These are phyloP conservation scores for Thelonectria rubi DNA, from an alignment of 2,329 filamentous ascomycete genomes.

Conservation along the genomic window DNA sequence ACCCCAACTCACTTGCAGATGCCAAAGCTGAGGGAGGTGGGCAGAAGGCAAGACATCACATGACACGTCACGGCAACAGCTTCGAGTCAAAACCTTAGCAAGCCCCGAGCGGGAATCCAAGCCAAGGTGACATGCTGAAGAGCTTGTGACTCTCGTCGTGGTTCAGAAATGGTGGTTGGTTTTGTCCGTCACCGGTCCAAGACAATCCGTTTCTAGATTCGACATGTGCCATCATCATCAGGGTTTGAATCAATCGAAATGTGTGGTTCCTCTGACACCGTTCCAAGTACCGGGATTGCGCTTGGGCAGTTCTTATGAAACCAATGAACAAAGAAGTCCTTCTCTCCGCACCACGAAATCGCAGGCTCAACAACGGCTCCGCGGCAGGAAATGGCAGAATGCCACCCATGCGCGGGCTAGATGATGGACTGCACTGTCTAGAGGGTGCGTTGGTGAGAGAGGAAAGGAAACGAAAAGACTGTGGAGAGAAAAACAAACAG, in stretches of 20 bases:
- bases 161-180: background rate
- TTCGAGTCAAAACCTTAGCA: background rate
- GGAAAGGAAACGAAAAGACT: constrained; percentile 46
- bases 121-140: background rate
- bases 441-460: constrained; percentile 72
- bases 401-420: constrained; percentile 64
- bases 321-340: constrained; percentile 53
- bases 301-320: constrained; percentile 67
- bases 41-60: constrained; percentile 8
- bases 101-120: background rate
- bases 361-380: constrained; percentile 70
- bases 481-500: background rate
- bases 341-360: constrained; percentile 69
- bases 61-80: constrained; percentile 13
- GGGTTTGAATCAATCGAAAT: constrained; percentile 33
- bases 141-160: background rate
- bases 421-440: constrained; percentile 87
- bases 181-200: background rate
- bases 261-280: constrained; percentile 56
- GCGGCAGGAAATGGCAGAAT: constrained; percentile 73
- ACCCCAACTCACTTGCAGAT: too few species aligned
- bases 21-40: background rate
- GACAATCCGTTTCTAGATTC: background rate
- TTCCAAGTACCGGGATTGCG: constrained; percentile 51
- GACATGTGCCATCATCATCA: background rate